Evolutionary conservation across 2,329 filamentous ascomycete species (phyloP), one percentile per base, ranked within the genome.

Genomic region (Epichloe baconii): DNA sequence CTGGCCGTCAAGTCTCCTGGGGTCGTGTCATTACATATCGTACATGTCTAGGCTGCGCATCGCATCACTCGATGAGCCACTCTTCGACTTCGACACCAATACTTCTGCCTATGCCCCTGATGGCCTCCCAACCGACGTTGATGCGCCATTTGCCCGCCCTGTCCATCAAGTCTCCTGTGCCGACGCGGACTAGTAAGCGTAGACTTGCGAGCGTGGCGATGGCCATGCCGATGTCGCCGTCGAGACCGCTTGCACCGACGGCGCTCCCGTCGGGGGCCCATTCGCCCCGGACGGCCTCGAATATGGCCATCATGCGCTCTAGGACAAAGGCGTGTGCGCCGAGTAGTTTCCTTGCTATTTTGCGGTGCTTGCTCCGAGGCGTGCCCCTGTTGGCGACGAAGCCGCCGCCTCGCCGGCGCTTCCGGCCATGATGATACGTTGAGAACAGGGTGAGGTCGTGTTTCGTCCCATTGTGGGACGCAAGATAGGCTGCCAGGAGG

Each of bases 11-110:
- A 31, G 3, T 10, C 1, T 3, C 3, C 26, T 1, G 3, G 26
- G 26, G 26, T 10, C 26, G 26, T 34, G 10, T 19, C 2, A 3
- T 31, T 19, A 31, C 8, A 4, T 4, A 4, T 31, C 8, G 14
- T 14, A 5, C 7, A 12, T 3, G 17, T 17, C 10, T 17, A 17
- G 15, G 5, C 14, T 4, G 5, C 7, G 5, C 10, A n/a, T 17
- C 19, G 2, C 19, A 3, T 26, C 64, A 87, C 56, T 87, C 85
- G 47, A 83, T 75, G 51, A 88, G 67, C 75, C 83, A 90, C 63
- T 91, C 86, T 55, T 86, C 82, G 12, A 89, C 75, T 64, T 89
- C 86, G n/a, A 93, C 75, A 2, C 84, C 83, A 48, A 93, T 78
- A 61, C 79, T 83, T 61, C 87, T 71, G 31, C 85, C 87, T 55